A percentile compares a stretch with the other conserved stretches of the same genome.
Evolutionary conservation across 768 basidiomycete species (phyloP).

Genomic region (Tephrocybe sp.): DNA sequence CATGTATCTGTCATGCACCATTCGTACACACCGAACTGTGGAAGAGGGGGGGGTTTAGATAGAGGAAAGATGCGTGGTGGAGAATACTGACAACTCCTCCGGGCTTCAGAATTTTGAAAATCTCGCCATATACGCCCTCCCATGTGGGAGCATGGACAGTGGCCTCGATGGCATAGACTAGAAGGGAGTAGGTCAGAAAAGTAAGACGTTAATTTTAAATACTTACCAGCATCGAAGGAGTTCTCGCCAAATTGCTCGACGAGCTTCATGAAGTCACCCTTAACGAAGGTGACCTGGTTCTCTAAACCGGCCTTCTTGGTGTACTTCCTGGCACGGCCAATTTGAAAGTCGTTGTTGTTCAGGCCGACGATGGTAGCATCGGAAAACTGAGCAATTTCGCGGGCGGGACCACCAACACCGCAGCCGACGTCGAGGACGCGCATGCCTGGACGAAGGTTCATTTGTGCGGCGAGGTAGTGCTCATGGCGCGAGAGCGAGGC

Average conservation of each 20-base stretch:
- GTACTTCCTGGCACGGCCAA: constrained; percentile 82
- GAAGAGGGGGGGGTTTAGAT: constrained; percentile 9
- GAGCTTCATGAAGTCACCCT: constrained; percentile 97
- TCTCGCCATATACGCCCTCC: constrained; percentile 95
- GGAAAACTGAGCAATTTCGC: constrained; percentile 90
- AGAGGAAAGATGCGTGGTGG: background rate
- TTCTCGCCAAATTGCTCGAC: constrained; percentile 88
- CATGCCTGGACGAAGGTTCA: constrained; percentile 87
- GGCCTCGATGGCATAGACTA: constrained; percentile 97
- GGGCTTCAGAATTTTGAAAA: constrained; percentile 91
- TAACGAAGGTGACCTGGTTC: constrained; percentile 77
- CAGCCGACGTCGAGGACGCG: constrained; percentile 97
- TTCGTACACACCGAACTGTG: constrained; percentile 96
- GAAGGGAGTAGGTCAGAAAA: constrained; percentile 9
- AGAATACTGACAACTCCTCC: constrained; percentile 80
- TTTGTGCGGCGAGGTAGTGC: constrained; percentile 91
- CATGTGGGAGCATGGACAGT: constrained; percentile 95
- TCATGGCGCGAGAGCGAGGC: constrained; percentile 90
- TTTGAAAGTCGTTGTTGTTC: constrained; percentile 97
- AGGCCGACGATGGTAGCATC: constrained; percentile 83
- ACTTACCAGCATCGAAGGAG: constrained; percentile 90
- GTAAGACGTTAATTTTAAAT: background rate
- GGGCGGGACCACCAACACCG: constrained; percentile 95
- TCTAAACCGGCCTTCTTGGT: constrained; percentile 75
- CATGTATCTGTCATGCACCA: constrained; percentile 98